Evolutionary conservation across 305 asterid species (phyloP).

Genomic region (Striga hermonthica): DNA sequence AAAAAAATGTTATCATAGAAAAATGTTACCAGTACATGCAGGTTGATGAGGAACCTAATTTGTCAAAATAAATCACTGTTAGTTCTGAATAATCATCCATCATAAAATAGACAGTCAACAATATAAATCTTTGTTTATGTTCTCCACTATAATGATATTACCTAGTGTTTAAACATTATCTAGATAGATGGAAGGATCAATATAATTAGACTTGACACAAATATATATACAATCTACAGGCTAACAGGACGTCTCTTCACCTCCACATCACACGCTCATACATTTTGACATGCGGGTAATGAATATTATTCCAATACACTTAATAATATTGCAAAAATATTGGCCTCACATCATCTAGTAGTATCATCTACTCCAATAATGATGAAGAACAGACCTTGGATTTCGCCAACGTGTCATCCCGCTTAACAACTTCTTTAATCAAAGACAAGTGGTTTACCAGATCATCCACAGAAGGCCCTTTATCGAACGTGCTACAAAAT

Average conservation of each 20-base stretch:
- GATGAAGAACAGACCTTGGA: slow-evolving; percentile 57
- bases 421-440: slow-evolving; percentile 59
- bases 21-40: not conserved
- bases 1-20: slow-evolving; percentile 11
- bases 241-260: not conserved
- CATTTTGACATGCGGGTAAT: not conserved
- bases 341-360: not conserved
- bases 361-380: slow-evolving; percentile 19
- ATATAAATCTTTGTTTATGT: slow-evolving; percentile 5
- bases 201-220: not conserved
- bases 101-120: slow-evolving; percentile 14
- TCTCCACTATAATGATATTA: slow-evolving; percentile 6
- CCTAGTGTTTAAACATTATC: not conserved
- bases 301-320: slow-evolving; percentile 18
- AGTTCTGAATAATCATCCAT: slow-evolving; percentile 17
- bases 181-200: slow-evolving; percentile 13
- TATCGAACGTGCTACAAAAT: slow-evolving; percentile 53
- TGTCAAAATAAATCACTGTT: slow-evolving; percentile 1
- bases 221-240: slow-evolving; percentile 9
- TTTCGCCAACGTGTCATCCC: slow-evolving; percentile 51
- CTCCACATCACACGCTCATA: slow-evolving; percentile 22
- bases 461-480: slow-evolving; percentile 69
- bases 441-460: slow-evolving; percentile 51
- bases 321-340: slow-evolving; percentile 7
- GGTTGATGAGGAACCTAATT: not conserved